phyloP scores from a whole-genome alignment of 2,329 filamentous ascomycete genomes.

The Stagonosporopsis tanaceti region DNA sequence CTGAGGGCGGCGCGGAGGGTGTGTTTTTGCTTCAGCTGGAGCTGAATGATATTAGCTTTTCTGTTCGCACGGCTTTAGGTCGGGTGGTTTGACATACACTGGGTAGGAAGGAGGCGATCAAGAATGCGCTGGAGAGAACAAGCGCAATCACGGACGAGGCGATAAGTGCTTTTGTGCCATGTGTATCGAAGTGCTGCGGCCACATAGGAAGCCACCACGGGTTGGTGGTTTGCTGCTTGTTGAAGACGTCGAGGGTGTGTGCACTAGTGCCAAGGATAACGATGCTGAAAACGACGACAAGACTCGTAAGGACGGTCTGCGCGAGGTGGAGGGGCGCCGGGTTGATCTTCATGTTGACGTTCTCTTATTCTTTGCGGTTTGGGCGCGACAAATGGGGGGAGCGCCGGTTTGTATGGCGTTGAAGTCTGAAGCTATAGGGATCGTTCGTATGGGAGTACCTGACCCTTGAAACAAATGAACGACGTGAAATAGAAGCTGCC shows the following conservation, averaged over 20 bases:
- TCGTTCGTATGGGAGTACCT: conserved; percentile 36
- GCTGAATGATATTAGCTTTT: conserved; percentile 29
- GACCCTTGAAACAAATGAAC: conserved; percentile 31
- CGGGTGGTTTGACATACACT: conserved; percentile 32
- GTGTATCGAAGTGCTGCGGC: conserved; percentile 57
- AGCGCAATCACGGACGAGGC: conserved; percentile 50
- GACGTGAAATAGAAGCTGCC: conserved; percentile 25
- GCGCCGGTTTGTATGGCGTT: conserved; percentile 8
- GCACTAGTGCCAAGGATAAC: conserved; percentile 55
- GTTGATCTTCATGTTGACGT: conserved; percentile 46
- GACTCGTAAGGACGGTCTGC: conserved; percentile 43
- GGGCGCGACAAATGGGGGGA: neutral
- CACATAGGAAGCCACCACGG: conserved; percentile 59
- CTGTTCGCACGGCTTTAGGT: neutral
- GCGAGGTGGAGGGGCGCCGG: conserved; percentile 47
- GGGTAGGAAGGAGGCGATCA: conserved; percentile 46
- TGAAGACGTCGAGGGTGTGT: conserved; percentile 54
- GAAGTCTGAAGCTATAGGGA: neutral
- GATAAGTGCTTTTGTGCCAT: conserved; percentile 53
- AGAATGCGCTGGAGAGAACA: conserved; percentile 48
- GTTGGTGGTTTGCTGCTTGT: conserved; percentile 52
- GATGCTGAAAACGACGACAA: conserved; percentile 52
- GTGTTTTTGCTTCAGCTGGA: conserved; percentile 43
- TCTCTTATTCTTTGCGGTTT: neutral
- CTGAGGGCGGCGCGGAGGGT: conserved; percentile 51